Base-by-base conservation (phyloP, 176 grass and related monocot species). In the Aegilops longissima region DNA sequence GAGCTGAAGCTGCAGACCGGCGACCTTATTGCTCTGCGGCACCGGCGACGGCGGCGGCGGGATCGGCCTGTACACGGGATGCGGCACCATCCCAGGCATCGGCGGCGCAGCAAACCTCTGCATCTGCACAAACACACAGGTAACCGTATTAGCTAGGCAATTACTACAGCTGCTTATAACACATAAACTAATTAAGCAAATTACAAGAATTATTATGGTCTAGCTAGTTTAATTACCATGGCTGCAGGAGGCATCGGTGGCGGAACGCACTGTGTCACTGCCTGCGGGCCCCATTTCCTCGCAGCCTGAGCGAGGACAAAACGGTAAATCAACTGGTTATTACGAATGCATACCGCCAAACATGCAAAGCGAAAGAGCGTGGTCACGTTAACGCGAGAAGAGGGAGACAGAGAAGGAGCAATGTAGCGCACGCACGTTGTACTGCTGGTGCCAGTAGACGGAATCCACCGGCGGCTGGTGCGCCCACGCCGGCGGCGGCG, bases 371-470 rank as follows among this genome's bases (percentile, higher is more conserved):
- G 0, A 18, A n/a, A 76, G 49, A 31, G 16, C 29, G 45, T 2
- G 2, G 23, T 86, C 54, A 66, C 12, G 70, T 83, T 73, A 34
- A 34, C 31, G 76, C 5, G n/a, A 8, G 65, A 70, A 12, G 58
- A 45, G 12, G 66, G 52, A 64, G 56, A 80, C 61, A 29, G 40
- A 42, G 79, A 6, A 16, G 63, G 63, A 44, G 18, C 30, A 52
- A 27, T 30, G 44, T 58, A 33, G 74, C 74, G 33, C 7, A 80
- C 54, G 21, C 85, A 94, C 96, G 21, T 51, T 86, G 36, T 87
- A 94, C 44, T 91, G 92, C 35, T 99, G 94, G 61, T 92, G 90
- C 94, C 92, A 99, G 88, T 88, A 96, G 20, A 85, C 78, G 0
- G 90, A 88, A 73, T 92, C 88, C 70, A 82, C 74, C n/a, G 86